Evolutionary conservation across 2,329 filamentous ascomycete species (phyloP), one percentile per base, ranked within the genome.

Genomic region (Neopestalotiopsis sp.): DNA sequence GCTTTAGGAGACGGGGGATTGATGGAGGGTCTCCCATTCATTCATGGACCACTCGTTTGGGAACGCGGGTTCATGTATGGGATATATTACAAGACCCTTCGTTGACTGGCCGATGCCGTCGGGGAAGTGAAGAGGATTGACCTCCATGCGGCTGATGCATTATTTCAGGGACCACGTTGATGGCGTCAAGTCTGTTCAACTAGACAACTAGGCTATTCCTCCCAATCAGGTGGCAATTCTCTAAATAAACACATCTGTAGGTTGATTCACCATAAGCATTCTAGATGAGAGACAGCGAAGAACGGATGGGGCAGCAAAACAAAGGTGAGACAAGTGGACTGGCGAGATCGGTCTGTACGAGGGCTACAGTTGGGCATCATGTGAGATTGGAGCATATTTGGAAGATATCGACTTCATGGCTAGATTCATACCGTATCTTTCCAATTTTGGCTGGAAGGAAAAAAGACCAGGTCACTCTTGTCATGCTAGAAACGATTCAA

Each of bases 111-210:
- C 17, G 45, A 4, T 5, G n/a, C 7, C 14, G 6, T 20, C 17
- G 45, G 17, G n/a, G 9, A 7, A 7, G 17, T 9, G n/a, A 17
- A 53, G 45, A 7, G 45, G n/a, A 53, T 53, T 53, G 45, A 9
- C 45, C 45, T 17, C 45, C 45, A 53, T 53, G 45, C 45, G 45
- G 45, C 45, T 53, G 45, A 45, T 53, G 45, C 45, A 53, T 53
- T 17, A 53, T 53, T 53, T 53, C 45, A 53, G 45, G 45, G 45
- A 53, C 45, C 45, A 53, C 17, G 45, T 20, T 53, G 45, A 53
- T 20, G 45, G 45, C 45, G 45, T 53, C n/a, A 53, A 53, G 45
- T n/a, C n/a, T 20, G 9, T 53, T 7, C n/a, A 53, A n/a, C n/a
- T 20, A n/a, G 17, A 20, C 24, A 28, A 28, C 24, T 28, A 28